Evolutionary conservation across 768 basidiomycete species (phyloP).

Genomic region (Boletus rubescentipes): DNA sequence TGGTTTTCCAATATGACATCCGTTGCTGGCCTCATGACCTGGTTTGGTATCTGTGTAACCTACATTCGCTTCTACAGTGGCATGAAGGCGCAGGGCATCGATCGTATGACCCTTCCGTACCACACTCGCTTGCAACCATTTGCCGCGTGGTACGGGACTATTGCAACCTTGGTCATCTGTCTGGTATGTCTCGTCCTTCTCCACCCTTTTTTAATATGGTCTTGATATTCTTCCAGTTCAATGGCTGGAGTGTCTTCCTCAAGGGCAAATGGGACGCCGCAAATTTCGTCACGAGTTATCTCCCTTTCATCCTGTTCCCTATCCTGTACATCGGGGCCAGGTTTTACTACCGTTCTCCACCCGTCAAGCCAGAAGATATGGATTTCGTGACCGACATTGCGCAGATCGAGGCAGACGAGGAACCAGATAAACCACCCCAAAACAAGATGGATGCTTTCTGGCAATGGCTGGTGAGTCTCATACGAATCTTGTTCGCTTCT

Average conservation of each 20-base stretch:
- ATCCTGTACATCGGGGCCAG: slow-evolving; percentile 65
- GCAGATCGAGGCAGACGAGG: slow-evolving; percentile 67
- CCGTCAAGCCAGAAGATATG: slow-evolving; percentile 59
- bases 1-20: slow-evolving; percentile 84
- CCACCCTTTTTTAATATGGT: not conserved
- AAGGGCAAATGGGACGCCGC: slow-evolving; percentile 52
- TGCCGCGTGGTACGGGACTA: slow-evolving; percentile 56
- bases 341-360: slow-evolving; percentile 36
- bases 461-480: slow-evolving; percentile 72
- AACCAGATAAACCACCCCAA: slow-evolving; percentile 69
- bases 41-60: slow-evolving; percentile 75
- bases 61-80: slow-evolving; percentile 87
- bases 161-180: slow-evolving; percentile 47
- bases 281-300: slow-evolving; percentile 82
- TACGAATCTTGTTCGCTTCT: not conserved
- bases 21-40: slow-evolving; percentile 68
- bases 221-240: slow-evolving; percentile 45
- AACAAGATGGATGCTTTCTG: slow-evolving; percentile 72
- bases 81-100: slow-evolving; percentile 74
- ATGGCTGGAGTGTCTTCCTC: slow-evolving; percentile 53
- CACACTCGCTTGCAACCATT: slow-evolving; percentile 65
- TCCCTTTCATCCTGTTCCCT: slow-evolving; percentile 72
- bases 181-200: slow-evolving; percentile 48
- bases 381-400: slow-evolving; percentile 76
- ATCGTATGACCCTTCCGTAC: slow-evolving; percentile 72